Percentiles rank a stretch among this genome's conserved stretches.
phyloP scores from a whole-genome alignment of 2,329 filamentous ascomycete species.

The Dryadomyces quercivorus region DNA sequence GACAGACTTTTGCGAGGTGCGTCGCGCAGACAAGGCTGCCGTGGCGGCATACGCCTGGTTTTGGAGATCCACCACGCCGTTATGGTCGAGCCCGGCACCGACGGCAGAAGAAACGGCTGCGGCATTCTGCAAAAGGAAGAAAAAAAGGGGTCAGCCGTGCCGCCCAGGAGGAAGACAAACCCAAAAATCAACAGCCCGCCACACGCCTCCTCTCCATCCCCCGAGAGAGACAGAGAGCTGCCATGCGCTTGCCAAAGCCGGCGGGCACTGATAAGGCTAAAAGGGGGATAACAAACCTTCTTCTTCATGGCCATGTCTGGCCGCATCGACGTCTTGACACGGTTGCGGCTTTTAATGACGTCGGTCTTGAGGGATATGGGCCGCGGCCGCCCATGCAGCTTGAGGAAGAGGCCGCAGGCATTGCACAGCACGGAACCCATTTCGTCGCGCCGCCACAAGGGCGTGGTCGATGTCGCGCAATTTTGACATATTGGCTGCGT shows the following conservation, averaged over 20 bases:
- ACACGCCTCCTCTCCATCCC: too few species aligned
- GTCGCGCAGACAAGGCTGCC: constrained; percentile 35
- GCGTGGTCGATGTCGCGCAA: constrained; percentile 89
- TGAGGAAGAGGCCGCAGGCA: constrained; percentile 93
- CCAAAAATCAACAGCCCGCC: neutral
- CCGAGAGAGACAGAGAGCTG: neutral
- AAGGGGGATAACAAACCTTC: constrained; percentile 47
- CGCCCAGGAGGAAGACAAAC: neutral
- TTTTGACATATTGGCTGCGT: constrained; percentile 94
- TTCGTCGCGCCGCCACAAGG: constrained; percentile 95
- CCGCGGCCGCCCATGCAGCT: constrained; percentile 84
- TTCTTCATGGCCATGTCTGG: constrained; percentile 69
- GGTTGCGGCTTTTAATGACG: constrained; percentile 98
- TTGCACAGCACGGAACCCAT: constrained; percentile 94
- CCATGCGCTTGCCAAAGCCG: neutral
- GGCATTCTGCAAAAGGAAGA: constrained; percentile 6
- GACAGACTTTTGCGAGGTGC: constrained; percentile 57
- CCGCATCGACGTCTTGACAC: constrained; percentile 70
- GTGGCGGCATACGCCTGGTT: constrained; percentile 42
- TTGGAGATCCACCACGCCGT: constrained; percentile 45
- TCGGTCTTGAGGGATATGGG: constrained; percentile 97
- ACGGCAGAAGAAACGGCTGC: constrained; percentile 9
- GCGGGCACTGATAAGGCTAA: constrained; percentile 1
- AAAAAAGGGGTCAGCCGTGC: neutral
- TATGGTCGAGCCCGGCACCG: constrained; percentile 29